Percentiles rank a stretch among this genome's conserved stretches.
Conservation (phyloP, 306 rosid species). For the Arachis stenosperma region DNA sequence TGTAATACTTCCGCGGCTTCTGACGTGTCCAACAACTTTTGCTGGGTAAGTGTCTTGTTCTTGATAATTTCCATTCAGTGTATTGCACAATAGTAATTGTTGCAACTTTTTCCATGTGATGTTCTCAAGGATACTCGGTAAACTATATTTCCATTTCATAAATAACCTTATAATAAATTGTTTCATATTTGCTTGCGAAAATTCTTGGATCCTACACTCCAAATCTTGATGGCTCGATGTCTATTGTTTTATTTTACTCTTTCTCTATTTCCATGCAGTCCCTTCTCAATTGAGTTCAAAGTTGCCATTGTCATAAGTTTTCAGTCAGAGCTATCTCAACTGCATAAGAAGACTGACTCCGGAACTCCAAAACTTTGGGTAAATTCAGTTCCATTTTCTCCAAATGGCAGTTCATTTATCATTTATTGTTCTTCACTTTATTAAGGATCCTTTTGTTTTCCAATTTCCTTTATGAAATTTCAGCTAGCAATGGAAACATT, state of each 20-base stretch:
- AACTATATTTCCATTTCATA: constrained; percentile 7
- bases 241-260: constrained; percentile 23
- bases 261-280: constrained; percentile 56
- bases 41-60: constrained; percentile 71
- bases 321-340: constrained; percentile 73
- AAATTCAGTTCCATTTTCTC: constrained; percentile 40
- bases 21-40: constrained; percentile 83
- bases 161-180: background rate
- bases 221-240: constrained; percentile 8
- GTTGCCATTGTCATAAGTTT: constrained; percentile 71
- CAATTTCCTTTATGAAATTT: constrained; percentile 22
- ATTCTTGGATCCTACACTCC: background rate
- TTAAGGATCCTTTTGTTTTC: constrained; percentile 27
- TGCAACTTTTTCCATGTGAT: background rate
- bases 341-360: constrained; percentile 74
- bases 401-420: background rate
- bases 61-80: background rate
- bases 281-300: constrained; percentile 90
- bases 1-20: constrained; percentile 79
- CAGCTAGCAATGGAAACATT: constrained; percentile 87
- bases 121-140: background rate
- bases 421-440: constrained; percentile 11
- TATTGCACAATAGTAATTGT: constrained; percentile 2
- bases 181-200: background rate
- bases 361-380: constrained; percentile 89